Percentiles rank a stretch among this genome's conserved stretches.
Evolutionary conservation across 148 eudicot genomes (phyloP).

Genomic region (Hydrangea macrophylla): DNA sequence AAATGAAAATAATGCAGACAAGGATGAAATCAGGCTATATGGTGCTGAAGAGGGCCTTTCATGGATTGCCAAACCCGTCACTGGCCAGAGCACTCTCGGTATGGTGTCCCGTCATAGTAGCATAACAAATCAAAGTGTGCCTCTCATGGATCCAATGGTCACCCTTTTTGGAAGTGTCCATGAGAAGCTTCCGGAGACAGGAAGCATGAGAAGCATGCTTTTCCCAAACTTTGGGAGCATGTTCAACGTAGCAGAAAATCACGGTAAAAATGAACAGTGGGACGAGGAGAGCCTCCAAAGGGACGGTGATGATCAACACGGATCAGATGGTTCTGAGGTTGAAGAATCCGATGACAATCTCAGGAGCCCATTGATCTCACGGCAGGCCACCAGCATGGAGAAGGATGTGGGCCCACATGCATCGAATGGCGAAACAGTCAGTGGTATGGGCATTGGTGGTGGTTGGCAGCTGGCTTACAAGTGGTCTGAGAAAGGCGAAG

Average conservation of each 20-base stretch:
- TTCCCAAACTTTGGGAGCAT: slow-evolving; percentile 85
- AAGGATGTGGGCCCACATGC: slow-evolving; percentile 17
- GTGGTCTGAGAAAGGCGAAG: slow-evolving; percentile 40
- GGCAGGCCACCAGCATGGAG: slow-evolving; percentile 43
- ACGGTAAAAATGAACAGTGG: slow-evolving; percentile 42
- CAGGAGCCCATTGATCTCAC: slow-evolving; percentile 72
- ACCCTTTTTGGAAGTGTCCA: slow-evolving; percentile 89
- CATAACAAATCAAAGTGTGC: slow-evolving; percentile 47
- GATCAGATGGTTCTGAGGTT: slow-evolving; percentile 37
- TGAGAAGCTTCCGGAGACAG: slow-evolving; percentile 56
- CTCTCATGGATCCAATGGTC: slow-evolving; percentile 70
- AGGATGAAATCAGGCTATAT: slow-evolving; percentile 65
- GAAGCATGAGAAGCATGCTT: slow-evolving; percentile 71
- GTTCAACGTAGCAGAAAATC: slow-evolving; percentile 48
- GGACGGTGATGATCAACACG: slow-evolving; percentile 29
- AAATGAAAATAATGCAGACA: slow-evolving; percentile 50
- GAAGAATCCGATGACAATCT: slow-evolving; percentile 65
- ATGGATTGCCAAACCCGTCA: slow-evolving; percentile 78
- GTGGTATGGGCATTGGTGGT: slow-evolving; percentile 80
- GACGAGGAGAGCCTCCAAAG: slow-evolving; percentile 46
- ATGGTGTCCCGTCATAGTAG: slow-evolving; percentile 56
- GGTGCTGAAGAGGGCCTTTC: slow-evolving; percentile 81
- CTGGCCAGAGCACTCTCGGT: slow-evolving; percentile 66
- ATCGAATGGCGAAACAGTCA: slow-evolving; percentile 38
- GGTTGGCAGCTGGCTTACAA: slow-evolving; percentile 94